phyloP scores from a whole-genome alignment of 2,329 filamentous ascomycete genomes.

The Cytospora mali region DNA sequence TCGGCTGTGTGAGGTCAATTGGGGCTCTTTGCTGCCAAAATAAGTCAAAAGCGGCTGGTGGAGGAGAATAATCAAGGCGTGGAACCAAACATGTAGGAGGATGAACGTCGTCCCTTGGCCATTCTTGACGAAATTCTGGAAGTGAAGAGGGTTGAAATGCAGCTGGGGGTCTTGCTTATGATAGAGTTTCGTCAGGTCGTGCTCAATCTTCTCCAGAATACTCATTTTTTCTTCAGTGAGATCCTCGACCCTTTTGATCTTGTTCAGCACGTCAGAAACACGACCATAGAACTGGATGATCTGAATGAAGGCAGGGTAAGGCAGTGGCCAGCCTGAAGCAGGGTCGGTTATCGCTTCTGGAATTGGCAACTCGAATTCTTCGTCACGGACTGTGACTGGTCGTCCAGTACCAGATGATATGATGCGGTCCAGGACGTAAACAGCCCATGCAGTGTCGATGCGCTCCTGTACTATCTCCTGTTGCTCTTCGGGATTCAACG shows the following conservation, averaged over 20 bases:
- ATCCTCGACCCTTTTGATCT: slow-evolving; percentile 72
- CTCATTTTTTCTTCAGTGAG: slow-evolving; percentile 75
- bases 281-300: slow-evolving; percentile 86
- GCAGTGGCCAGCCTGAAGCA: slow-evolving; percentile 70
- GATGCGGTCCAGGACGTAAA: slow-evolving; percentile 84
- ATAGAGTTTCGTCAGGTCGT: slow-evolving; percentile 71
- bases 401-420: slow-evolving; percentile 87
- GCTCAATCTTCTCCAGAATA: slow-evolving; percentile 76
- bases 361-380: slow-evolving; percentile 81
- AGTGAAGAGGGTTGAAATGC: slow-evolving; percentile 84
- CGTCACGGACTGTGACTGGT: slow-evolving; percentile 79
- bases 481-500: slow-evolving; percentile 53
- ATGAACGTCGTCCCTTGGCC: slow-evolving; percentile 88
- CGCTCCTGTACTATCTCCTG: slow-evolving; percentile 76
- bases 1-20: slow-evolving; percentile 77
- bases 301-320: slow-evolving; percentile 77
- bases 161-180: slow-evolving; percentile 74
- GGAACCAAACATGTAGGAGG: slow-evolving; percentile 85
- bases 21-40: slow-evolving; percentile 67
- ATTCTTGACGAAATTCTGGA: slow-evolving; percentile 78
- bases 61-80: slow-evolving; percentile 80
- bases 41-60: slow-evolving; percentile 82
- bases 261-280: slow-evolving; percentile 82
- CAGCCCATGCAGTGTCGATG: slow-evolving; percentile 86
- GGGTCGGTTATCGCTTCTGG: slow-evolving; percentile 54